Evolutionary conservation across 441 rosid genomes (phyloP).

Genomic region (Aquilaria agallochum): DNA sequence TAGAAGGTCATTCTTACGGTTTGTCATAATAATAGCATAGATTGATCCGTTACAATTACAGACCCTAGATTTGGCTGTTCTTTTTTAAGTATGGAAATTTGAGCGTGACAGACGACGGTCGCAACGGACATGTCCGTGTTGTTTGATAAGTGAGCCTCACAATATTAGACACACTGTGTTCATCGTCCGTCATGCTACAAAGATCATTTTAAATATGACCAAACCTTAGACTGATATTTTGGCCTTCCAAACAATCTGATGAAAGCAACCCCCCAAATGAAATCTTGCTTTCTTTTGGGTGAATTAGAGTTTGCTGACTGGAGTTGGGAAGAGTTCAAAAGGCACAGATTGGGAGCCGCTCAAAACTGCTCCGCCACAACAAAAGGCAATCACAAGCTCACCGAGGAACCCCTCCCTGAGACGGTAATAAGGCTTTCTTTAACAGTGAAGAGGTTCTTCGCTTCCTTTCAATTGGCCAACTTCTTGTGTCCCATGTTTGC

Average conservation of each 20-base stretch:
- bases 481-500: slow-evolving; percentile 5
- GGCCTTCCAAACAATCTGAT: neutral
- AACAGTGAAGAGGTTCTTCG: neutral
- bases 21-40: too few relatives aligned
- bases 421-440: slow-evolving; percentile 23
- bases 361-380: slow-evolving; percentile 95
- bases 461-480: slow-evolving; percentile 2
- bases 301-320: slow-evolving; percentile 75
- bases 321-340: slow-evolving; percentile 91
- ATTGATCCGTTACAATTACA: too few relatives aligned
- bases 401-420: slow-evolving; percentile 50
- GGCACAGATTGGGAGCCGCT: slow-evolving; percentile 81
- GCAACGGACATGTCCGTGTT: too few relatives aligned
- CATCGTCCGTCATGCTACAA: too few relatives aligned
- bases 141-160: too few relatives aligned
- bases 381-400: slow-evolving; percentile 76
- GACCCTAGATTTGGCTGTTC: too few relatives aligned
- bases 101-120: too few relatives aligned
- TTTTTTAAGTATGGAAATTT: too few relatives aligned
- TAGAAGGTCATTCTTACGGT: too few relatives aligned
- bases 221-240: neutral
- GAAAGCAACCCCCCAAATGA: neutral
- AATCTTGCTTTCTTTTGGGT: slow-evolving; percentile 4
- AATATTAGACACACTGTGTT: too few relatives aligned
- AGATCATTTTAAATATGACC: too few relatives aligned